These are phyloP conservation scores for Oxalis stricta DNA, from an alignment of 441 rosid species.

Conservation along the genomic window DNA sequence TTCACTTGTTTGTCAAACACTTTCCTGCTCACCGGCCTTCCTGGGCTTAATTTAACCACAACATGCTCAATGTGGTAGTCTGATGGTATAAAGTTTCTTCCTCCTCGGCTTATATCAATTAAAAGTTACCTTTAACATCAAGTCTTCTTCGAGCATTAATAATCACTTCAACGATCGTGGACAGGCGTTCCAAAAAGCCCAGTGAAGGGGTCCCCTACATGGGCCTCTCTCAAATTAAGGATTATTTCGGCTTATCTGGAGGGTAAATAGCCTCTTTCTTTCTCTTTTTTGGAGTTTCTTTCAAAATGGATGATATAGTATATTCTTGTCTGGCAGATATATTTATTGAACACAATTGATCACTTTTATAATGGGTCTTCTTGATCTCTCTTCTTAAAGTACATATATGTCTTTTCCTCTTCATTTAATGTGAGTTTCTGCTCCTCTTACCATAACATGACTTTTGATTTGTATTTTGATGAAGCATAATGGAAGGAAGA, in stretches of 20 bases:
- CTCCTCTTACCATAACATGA: neutral
- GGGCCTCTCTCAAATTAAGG: conserved; percentile 70
- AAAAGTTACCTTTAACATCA: neutral
- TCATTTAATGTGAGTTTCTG: neutral
- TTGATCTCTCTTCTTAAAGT: conserved; percentile 65
- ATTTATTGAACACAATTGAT: conserved; percentile 65
- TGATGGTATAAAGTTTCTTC: neutral
- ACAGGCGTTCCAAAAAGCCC: conserved; percentile 78
- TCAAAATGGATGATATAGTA: neutral
- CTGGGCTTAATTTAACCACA: too few species aligned
- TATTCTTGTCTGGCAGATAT: conserved; percentile 37
- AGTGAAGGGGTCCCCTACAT: conserved; percentile 55
- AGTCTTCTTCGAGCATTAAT: too few species aligned
- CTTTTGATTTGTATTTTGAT: conserved; percentile 6
- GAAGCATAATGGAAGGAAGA: conserved; percentile 89
- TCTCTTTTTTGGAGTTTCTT: neutral
- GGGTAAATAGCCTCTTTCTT: conserved; percentile 31
- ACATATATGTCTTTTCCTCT: conserved; percentile 8
- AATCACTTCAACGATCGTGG: conserved; percentile 73
- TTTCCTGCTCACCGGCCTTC: too few species aligned
- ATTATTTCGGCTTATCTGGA: conserved; percentile 88
- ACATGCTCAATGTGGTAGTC: too few species aligned
- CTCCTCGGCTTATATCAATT: neutral
- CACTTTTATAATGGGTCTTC: conserved; percentile 77
- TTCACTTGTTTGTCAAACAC: too few species aligned